Base-by-base conservation (phyloP, 2,329 filamentous ascomycete species). In the Cladophialophora exuberans region DNA sequence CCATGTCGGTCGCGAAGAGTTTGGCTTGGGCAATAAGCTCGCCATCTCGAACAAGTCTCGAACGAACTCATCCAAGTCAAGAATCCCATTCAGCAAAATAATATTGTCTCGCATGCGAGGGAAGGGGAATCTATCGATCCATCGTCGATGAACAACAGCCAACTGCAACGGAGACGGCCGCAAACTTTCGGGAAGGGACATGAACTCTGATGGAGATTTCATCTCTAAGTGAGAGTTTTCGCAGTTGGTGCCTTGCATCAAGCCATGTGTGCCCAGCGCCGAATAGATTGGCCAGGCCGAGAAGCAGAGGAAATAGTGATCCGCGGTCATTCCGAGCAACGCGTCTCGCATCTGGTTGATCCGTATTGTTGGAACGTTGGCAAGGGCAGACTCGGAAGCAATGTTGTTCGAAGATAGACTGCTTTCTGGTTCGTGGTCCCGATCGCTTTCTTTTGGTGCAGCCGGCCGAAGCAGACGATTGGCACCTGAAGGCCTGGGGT, bases 101-200 rank as follows among this genome's bases (percentile, higher is more conserved):
- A 75, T 53, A 43, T 67, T 69, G 44, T 75, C 70, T n/a, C 73
- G 61, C 65, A 75, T 67, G 22, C 64, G 65, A 4, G 71, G 72
- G 44, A 74, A 74, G 0, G 72, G 72, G 25, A 75, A 70, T n/a
- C 71, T 66, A 54, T 76, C 73, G 41, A 75, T 68, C 70, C 72
- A 76, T 0, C 65, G 63, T 18, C 67, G 67, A 58, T 76, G 72
- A 17, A 69, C 60, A 3, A 65, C 65, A 1, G 60, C 62, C 6
- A 67, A 62, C 50, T 76, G 72, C 7, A 68, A 52, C 6, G 59
- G 49, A 10, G 70, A 74, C 5, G 73, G 72, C n/a, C 57, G 69
- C 13, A 75, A 54, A 64, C 62, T 44, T 53, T 61, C 13, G 4
- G 65, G 66, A 15, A 68, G 22, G 26, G 46, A 13, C 38, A 57